Percentiles rank a stretch among this genome's conserved stretches.
phyloP scores from a whole-genome alignment of 78 protist genomes.

The Blattamonas nauphoetae region DNA sequence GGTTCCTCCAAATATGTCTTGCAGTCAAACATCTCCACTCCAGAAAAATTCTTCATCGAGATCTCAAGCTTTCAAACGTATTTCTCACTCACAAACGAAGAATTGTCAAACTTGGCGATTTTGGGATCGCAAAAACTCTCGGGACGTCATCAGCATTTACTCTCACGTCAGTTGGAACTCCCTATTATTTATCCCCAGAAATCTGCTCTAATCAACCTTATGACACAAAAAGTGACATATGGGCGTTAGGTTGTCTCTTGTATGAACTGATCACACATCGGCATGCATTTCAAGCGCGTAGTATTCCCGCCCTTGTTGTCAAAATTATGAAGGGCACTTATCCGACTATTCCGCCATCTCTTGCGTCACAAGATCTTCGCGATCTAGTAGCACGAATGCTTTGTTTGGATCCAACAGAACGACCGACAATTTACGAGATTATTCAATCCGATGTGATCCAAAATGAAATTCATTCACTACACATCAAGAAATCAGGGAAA shows the following conservation, averaged over 20 bases:
- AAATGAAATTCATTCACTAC: not conserved
- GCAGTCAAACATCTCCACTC: slow-evolving; percentile 50
- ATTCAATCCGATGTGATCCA: not conserved
- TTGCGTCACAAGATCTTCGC: not conserved
- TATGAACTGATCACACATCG: slow-evolving; percentile 26
- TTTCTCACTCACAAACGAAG: slow-evolving; percentile 31
- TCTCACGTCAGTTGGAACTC: slow-evolving; percentile 36
- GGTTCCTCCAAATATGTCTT: slow-evolving; percentile 51
- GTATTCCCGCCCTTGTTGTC: slow-evolving; percentile 25
- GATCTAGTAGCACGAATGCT: not conserved
- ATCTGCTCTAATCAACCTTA: slow-evolving; percentile 40
- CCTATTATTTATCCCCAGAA: slow-evolving; percentile 47
- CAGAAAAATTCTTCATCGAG: slow-evolving; percentile 54
- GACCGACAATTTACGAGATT: slow-evolving; percentile 14
- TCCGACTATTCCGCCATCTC: not conserved
- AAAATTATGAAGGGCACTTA: not conserved
- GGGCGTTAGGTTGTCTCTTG: slow-evolving; percentile 43
- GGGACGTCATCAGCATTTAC: not conserved
- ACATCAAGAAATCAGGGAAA: too few relatives aligned
- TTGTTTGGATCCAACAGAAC: not conserved
- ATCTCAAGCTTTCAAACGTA: slow-evolving; percentile 51
- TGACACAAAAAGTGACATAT: slow-evolving; percentile 41
- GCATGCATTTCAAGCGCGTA: slow-evolving; percentile 16
- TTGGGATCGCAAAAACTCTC: slow-evolving; percentile 48
- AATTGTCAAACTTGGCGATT: slow-evolving; percentile 51